Percentiles rank a stretch among this genome's conserved stretches.
Evolutionary conservation across 129 eudicot species (phyloP).

Genomic region (Chrysanthemum makinoi): DNA sequence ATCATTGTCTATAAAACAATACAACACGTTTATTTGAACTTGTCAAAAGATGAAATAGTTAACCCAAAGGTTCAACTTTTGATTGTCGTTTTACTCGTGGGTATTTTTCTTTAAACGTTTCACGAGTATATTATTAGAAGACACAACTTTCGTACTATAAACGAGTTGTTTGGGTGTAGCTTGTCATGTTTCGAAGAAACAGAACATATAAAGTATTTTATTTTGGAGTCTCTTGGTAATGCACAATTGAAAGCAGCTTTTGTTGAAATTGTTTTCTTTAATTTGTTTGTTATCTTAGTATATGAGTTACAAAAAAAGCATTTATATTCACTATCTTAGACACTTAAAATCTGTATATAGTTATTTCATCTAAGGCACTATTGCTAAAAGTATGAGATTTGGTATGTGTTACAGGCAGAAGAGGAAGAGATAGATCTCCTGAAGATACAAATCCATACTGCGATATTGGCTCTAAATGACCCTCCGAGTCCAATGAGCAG

Average conservation of each 20-base stretch:
- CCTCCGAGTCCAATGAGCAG: conserved; percentile 43
- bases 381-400: background rate
- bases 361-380: background rate
- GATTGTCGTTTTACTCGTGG: background rate
- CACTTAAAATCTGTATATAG: background rate
- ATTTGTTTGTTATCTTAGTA: no score
- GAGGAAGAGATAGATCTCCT: conserved; percentile 37
- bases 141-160: background rate
- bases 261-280: no score
- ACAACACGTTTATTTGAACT: background rate
- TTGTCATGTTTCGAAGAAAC: background rate
- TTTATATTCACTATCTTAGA: background rate
- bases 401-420: conserved; percentile 33
- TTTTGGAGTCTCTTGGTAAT: no score
- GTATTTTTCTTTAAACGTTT: background rate
- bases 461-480: conserved; percentile 39
- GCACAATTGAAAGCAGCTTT: no score
- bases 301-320: no score
- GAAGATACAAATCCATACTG: conserved; percentile 43
- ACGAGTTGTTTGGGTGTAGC: background rate
- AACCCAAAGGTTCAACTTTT: background rate
- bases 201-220: no score
- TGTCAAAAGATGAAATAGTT: background rate
- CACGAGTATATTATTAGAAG: background rate
- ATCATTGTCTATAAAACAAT: background rate